These are phyloP conservation scores for Xylaria grammica DNA, from an alignment of 495 filamentous ascomycete species.

Conservation along the genomic window DNA sequence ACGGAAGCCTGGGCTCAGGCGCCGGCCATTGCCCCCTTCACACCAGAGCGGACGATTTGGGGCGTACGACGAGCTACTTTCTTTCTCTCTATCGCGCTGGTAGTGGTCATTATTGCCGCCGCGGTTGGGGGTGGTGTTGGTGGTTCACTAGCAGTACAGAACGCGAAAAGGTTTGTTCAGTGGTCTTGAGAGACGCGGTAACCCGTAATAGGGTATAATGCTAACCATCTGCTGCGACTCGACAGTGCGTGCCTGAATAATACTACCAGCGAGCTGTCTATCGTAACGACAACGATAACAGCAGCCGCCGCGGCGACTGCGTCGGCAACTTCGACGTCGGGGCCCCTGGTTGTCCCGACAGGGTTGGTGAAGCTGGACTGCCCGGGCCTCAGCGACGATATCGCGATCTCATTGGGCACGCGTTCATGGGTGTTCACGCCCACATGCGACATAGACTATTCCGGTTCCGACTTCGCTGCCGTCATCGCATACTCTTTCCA, in stretches of 20 bases:
- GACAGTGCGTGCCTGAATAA: constrained; percentile 3
- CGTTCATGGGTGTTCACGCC: constrained; percentile 19
- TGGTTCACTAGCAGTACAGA: constrained; percentile 31
- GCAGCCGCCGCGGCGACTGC: constrained; percentile 2
- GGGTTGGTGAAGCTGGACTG: constrained; percentile 25
- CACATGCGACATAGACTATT: constrained; percentile 25
- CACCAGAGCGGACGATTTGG: constrained; percentile 24
- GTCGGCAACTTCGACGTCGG: constrained; percentile 5
- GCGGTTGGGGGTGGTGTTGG: constrained; percentile 33
- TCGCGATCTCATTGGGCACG: constrained; percentile 7
- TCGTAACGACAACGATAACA: constrained; percentile 5
- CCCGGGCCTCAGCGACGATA: constrained; percentile 6
- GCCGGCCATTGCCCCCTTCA: neutral
- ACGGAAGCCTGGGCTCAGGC: neutral
- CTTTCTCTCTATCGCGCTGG: constrained; percentile 23
- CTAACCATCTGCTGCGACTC: neutral
- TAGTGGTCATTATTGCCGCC: constrained; percentile 30
- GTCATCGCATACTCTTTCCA: constrained; percentile 26
- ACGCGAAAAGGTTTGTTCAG: constrained; percentile 27
- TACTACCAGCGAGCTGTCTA: neutral
- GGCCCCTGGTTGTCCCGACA: constrained; percentile 17
- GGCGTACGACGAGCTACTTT: constrained; percentile 29
- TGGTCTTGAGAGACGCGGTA: neutral
- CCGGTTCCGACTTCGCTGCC: constrained; percentile 23
- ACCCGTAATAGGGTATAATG: neutral